Base-by-base conservation (phyloP, 2,329 filamentous ascomycete genomes). In the Claviceps sorghi region DNA sequence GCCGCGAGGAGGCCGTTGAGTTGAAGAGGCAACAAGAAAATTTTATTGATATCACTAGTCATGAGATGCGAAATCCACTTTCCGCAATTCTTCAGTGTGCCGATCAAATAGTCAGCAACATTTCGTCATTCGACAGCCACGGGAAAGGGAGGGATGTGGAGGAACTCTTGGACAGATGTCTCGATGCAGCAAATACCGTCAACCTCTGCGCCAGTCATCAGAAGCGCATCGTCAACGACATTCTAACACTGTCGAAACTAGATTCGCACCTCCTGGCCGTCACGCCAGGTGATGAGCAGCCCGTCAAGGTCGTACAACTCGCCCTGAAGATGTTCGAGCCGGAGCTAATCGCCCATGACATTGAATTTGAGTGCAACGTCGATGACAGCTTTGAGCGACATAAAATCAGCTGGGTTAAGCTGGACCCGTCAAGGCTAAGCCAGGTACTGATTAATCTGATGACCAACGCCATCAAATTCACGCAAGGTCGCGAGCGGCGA, bases 171-270 rank as follows among this genome's bases (percentile, higher is more conserved):
- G 76, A 79, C 21, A 70, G 68, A 36, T 79, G 78, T 55, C 73
- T 88, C 21, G 85, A 90, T 63, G 85, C 86, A 7, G 83, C 86
- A n/a, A 84, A 87, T 58, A 90, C 86, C 1, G 90, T 91, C 62
- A 82, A 82, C 22, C 72, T 90, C 15, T 93, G 87, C 64, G 84
- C 85, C 50, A 86, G 82, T 61, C 87, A 88, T 67, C 84, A 90
- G 65, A 86, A 86, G 68, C 74, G 80, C 7, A 84, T 84, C 53
- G 80, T 84, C 17, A 80, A 84, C 59, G 81, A 84, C 57, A 78
- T 84, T 44, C 66, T 84, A 19, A 84, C 81, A 1, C 67, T 85
- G 19, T 82, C 78, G 34, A 84, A 88, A 60, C 72, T 88, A 15
- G 84, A 88, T 60, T 85, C 82, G 1, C 82, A 82, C 48, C 73